Evolutionary conservation across 1,139 yeast species (phyloP).

Genomic region (Yamadazyma triangularis): DNA sequence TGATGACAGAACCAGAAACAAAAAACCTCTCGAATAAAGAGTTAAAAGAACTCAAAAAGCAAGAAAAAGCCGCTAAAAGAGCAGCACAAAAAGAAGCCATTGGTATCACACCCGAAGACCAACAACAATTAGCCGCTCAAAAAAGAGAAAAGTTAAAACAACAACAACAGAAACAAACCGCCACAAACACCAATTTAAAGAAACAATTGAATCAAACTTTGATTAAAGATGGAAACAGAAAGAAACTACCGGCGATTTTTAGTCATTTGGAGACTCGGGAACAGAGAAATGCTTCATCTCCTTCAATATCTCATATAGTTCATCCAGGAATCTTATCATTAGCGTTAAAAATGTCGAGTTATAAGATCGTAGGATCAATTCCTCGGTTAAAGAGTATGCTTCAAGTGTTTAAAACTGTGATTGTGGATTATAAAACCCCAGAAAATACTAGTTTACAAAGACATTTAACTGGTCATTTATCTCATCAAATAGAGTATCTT

Average conservation of each 20-base stretch:
- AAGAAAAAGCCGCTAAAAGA: constrained; percentile 86
- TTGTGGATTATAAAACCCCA: constrained; percentile 80
- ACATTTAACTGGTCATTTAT: constrained; percentile 80
- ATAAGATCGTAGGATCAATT: constrained; percentile 84
- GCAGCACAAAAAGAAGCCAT: constrained; percentile 60
- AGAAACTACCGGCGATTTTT: constrained; percentile 61
- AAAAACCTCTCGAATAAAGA: constrained; percentile 66
- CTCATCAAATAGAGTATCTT: constrained; percentile 92
- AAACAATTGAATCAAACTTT: constrained; percentile 54
- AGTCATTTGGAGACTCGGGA: constrained; percentile 85
- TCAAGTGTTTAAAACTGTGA: constrained; percentile 76
- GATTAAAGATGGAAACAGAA: constrained; percentile 34
- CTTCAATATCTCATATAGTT: constrained; percentile 61
- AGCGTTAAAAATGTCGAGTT: constrained; percentile 77
- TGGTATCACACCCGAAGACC: constrained; percentile 46
- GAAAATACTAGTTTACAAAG: constrained; percentile 80
- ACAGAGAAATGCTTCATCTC: constrained; percentile 66
- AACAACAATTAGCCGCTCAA: constrained; percentile 34
- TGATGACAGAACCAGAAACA: constrained; percentile 4
- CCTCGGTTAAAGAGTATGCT: constrained; percentile 84
- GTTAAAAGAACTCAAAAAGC: constrained; percentile 79
- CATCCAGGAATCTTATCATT: constrained; percentile 84
- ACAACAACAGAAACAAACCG: constrained; percentile 8
- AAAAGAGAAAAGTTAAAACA: constrained; percentile 29
- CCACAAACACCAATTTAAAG: constrained; percentile 48